Percentiles rank a stretch among this genome's conserved stretches.
Conservation (phyloP, 345 rosid genomes). For the Xanthoceras sorbifolium region DNA sequence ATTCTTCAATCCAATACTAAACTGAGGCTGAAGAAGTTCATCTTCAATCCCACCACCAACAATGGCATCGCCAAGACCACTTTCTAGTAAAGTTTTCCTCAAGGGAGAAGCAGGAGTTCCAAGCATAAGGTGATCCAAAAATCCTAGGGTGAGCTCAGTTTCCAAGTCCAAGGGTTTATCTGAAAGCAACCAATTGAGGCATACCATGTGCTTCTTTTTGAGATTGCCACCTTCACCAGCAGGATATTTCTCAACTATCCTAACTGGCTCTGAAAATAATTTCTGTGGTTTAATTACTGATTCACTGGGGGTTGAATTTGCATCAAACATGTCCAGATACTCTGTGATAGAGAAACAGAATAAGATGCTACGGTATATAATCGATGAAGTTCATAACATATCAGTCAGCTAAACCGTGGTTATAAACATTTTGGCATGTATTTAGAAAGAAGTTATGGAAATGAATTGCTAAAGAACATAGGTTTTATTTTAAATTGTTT, state of each 20-base stretch:
- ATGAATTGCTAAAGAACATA: not conserved
- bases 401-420: not conserved
- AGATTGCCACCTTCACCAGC: conserved; percentile 79
- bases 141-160: conserved; percentile 86
- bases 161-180: conserved; percentile 85
- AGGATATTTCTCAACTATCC: conserved; percentile 83
- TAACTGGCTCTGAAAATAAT: conserved; percentile 70
- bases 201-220: conserved; percentile 91
- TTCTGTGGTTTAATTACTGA: conserved; percentile 63
- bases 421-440: not conserved
- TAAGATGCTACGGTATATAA: conserved; percentile 11
- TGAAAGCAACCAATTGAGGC: conserved; percentile 89
- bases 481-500: not conserved
- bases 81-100: conserved; percentile 87
- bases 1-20: conserved; percentile 89
- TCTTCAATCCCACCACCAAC: conserved; percentile 90
- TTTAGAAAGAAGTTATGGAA: not conserved
- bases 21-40: conserved; percentile 95
- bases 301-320: conserved; percentile 65
- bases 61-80: conserved; percentile 95
- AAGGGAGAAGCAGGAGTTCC: conserved; percentile 97
- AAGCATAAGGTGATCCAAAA: conserved; percentile 92
- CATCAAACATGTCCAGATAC: conserved; percentile 76
- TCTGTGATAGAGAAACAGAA: conserved; percentile 44
- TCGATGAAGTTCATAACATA: not conserved